Evolutionary conservation across 2,329 filamentous ascomycete species (phyloP).

Genomic region (Hirsutella rhossiliensis): DNA sequence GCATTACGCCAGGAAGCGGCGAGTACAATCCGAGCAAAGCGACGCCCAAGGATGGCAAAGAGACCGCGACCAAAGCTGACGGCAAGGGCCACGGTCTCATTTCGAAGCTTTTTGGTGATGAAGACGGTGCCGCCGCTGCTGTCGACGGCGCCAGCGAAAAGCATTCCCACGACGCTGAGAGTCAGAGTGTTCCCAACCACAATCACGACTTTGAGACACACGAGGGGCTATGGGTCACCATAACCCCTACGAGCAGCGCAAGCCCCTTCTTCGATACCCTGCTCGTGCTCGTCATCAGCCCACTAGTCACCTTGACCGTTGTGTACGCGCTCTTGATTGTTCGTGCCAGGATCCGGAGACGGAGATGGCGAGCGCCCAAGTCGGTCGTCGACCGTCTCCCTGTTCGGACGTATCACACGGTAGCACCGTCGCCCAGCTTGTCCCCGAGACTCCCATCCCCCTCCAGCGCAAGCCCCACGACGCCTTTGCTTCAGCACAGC

Average conservation of each 20-base stretch:
- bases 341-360: conserved; percentile 74
- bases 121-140: conserved; percentile 19
- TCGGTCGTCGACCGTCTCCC: conserved; percentile 91
- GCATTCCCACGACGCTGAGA: conserved; percentile 8
- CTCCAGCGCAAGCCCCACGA: conserved; percentile 56
- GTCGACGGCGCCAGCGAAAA: not conserved
- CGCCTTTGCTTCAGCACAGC: conserved; percentile 60
- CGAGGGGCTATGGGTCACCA: conserved; percentile 89
- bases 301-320: conserved; percentile 80
- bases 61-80: conserved; percentile 12
- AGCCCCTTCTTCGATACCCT: conserved; percentile 94
- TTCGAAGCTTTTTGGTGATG: conserved; percentile 37
- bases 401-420: conserved; percentile 87
- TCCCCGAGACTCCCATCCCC: conserved; percentile 50
- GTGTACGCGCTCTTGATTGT: conserved; percentile 84
- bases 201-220: conserved; percentile 19
- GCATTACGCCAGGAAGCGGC: conserved; percentile 59
- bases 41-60: conserved; percentile 2
- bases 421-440: conserved; percentile 46
- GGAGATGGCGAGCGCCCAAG: conserved; percentile 94
- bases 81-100: conserved; percentile 26
- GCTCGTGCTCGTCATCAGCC: conserved; percentile 91
- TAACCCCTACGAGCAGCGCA: conserved; percentile 79
- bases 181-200: conserved; percentile 3
- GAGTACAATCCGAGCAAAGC: conserved; percentile 39